A percentile compares a stretch with the other conserved stretches of the same genome.
These are phyloP conservation scores for Polysphondylium violaceum DNA, from an alignment of 78 protist genomes.

Conservation along the genomic window DNA sequence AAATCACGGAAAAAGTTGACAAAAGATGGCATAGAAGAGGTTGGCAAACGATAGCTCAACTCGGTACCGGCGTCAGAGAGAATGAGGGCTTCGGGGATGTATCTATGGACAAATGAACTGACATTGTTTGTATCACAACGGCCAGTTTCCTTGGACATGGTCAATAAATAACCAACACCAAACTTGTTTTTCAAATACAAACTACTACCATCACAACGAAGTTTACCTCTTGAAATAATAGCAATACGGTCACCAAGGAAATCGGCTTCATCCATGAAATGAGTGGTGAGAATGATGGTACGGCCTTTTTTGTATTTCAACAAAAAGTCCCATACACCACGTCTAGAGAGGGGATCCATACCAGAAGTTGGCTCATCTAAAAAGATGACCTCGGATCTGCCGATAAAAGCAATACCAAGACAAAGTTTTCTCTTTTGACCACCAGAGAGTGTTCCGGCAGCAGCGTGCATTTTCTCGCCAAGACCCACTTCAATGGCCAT, in stretches of 20 bases:
- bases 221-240: conserved; percentile 91
- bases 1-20: conserved; percentile 35
- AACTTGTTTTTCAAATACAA: conserved; percentile 86
- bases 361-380: conserved; percentile 92
- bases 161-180: conserved; percentile 94
- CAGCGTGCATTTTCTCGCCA: background rate
- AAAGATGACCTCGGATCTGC: conserved; percentile 78
- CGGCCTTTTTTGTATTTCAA: conserved; percentile 44
- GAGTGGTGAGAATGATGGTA: conserved; percentile 90
- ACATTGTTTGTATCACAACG: too few relatives aligned
- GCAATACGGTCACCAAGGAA: conserved; percentile 93
- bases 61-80: conserved; percentile 56
- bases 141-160: background rate
- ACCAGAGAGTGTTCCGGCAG: conserved; percentile 72
- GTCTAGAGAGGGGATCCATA: conserved; percentile 83
- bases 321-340: conserved; percentile 89
- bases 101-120: conserved; percentile 13
- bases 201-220: conserved; percentile 83
- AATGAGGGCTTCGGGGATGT: conserved; percentile 28
- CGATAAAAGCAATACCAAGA: conserved; percentile 88
- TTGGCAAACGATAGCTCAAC: conserved; percentile 26
- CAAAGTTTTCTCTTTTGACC: conserved; percentile 89
- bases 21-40: conserved; percentile 1
- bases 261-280: conserved; percentile 97
- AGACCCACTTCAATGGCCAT: conserved; percentile 46